Conservation (phyloP, 2,329 filamentous ascomycete genomes). For the Trichoderma pleuroti region DNA sequence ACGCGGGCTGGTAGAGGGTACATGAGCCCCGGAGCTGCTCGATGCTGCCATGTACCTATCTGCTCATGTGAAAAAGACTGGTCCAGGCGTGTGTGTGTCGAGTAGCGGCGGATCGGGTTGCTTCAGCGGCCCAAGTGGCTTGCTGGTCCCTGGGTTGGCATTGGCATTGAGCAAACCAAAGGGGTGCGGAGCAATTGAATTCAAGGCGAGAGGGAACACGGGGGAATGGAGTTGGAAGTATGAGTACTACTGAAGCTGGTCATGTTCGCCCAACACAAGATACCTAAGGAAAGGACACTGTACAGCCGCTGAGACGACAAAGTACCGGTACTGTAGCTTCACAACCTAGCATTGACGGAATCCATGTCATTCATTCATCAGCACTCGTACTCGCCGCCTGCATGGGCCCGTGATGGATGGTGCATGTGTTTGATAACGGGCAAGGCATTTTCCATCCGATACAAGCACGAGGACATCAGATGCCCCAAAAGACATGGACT, state of each 20-base stretch:
- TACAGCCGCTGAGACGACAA: not conserved
- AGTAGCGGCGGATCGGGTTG: slow-evolving; percentile 1
- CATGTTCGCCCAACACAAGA: not conserved
- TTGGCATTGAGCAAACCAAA: not conserved
- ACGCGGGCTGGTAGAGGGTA: not conserved
- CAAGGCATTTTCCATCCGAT: not conserved
- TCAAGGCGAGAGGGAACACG: not conserved
- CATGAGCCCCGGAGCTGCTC: not conserved
- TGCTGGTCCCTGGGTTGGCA: slow-evolving; percentile 2
- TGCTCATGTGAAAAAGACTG: not conserved
- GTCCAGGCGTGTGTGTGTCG: not conserved
- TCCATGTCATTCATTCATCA: not conserved
- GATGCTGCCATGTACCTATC: not conserved
- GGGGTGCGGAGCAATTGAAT: not conserved
- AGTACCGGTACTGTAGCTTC: not conserved
- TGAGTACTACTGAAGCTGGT: not conserved
- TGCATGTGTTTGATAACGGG: not conserved
- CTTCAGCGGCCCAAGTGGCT: slow-evolving; percentile 8
- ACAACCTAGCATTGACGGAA: not conserved
- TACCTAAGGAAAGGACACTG: too few species aligned
- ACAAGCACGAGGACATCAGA: not conserved
- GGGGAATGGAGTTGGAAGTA: not conserved
- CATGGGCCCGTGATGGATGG: not conserved
- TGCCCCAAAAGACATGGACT: not conserved
- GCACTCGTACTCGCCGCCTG: not conserved